Percentiles rank a stretch among this genome's conserved stretches.
phyloP scores from a whole-genome alignment of 1,139 yeast species.

The Pichiaceae sp. region DNA sequence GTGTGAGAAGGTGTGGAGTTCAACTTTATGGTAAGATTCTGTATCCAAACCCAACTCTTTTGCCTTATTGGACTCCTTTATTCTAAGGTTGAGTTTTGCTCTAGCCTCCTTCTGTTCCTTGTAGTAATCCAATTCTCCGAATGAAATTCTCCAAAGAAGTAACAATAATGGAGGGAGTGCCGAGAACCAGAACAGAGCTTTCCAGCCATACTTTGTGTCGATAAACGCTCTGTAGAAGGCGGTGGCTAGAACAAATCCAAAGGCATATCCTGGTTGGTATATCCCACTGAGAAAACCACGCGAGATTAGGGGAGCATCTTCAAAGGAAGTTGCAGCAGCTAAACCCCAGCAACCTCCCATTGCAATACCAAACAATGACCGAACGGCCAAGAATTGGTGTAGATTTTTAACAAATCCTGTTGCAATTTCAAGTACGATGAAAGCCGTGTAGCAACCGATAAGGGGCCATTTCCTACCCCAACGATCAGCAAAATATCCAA shows the following conservation, averaged over 20 bases:
- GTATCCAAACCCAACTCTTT: slow-evolving; percentile 7
- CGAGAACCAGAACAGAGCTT: slow-evolving; percentile 47
- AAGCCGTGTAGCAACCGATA: slow-evolving; percentile 33
- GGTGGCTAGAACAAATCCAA: slow-evolving; percentile 37
- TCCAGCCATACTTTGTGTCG: slow-evolving; percentile 33
- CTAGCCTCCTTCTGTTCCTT: slow-evolving; percentile 14
- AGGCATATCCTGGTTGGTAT: slow-evolving; percentile 36
- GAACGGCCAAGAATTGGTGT: slow-evolving; percentile 41
- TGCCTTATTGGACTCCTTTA: slow-evolving; percentile 8
- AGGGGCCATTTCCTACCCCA: slow-evolving; percentile 51
- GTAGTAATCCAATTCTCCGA: slow-evolving; percentile 32
- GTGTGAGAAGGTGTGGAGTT: slow-evolving; percentile 6
- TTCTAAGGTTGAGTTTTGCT: slow-evolving; percentile 6
- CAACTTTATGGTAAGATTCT: slow-evolving; percentile 3
- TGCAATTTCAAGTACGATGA: slow-evolving; percentile 41
- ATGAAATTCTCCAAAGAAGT: slow-evolving; percentile 32
- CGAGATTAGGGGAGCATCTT: slow-evolving; percentile 35
- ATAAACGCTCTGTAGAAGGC: slow-evolving; percentile 35
- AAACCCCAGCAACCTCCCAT: slow-evolving; percentile 47
- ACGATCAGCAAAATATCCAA: slow-evolving; percentile 42
- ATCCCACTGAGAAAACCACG: slow-evolving; percentile 38
- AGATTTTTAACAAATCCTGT: slow-evolving; percentile 46
- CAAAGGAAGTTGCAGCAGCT: slow-evolving; percentile 40
- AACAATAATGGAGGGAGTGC: slow-evolving; percentile 37
- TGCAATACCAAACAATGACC: slow-evolving; percentile 40